These are phyloP conservation scores for Rhododendron griersonianum DNA, from an alignment of 148 eudicot species.

Conservation along the genomic window DNA sequence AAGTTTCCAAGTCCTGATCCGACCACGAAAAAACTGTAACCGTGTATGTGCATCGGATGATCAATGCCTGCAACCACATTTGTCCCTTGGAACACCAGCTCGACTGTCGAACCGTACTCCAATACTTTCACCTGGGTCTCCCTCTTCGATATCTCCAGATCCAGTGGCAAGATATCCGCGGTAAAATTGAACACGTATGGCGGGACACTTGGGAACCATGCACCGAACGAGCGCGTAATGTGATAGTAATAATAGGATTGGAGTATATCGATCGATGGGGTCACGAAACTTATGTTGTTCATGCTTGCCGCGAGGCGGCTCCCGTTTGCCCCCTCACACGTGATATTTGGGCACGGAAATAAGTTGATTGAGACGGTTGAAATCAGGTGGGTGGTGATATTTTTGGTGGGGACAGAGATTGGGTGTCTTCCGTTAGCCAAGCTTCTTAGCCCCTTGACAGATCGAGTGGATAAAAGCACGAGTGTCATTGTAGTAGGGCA, in stretches of 20 bases:
- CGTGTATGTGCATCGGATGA: conserved; percentile 45
- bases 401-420: conserved; percentile 22
- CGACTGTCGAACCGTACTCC: conserved; percentile 24
- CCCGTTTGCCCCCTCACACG: conserved; percentile 27
- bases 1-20: conserved; percentile 38
- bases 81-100: conserved; percentile 33
- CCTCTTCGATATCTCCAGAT: conserved; percentile 4
- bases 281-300: background rate
- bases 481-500: conserved; percentile 31
- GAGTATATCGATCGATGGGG: conserved; percentile 24
- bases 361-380: conserved; percentile 30
- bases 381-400: conserved; percentile 14
- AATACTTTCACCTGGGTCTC: conserved; percentile 21
- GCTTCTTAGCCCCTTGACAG: conserved; percentile 19
- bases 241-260: conserved; percentile 23
- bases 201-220: conserved; percentile 18
- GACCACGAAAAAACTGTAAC: conserved; percentile 25
- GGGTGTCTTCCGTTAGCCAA: conserved; percentile 11
- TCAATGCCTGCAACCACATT: conserved; percentile 24
- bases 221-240: conserved; percentile 16
- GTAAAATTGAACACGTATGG: conserved; percentile 29
- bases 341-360: conserved; percentile 13
- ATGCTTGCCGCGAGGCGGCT: conserved; percentile 28
- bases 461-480: conserved; percentile 15
- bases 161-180: conserved; percentile 16